Conservation (phyloP, 345 rosid species). For the Conringia planisiliqua region DNA sequence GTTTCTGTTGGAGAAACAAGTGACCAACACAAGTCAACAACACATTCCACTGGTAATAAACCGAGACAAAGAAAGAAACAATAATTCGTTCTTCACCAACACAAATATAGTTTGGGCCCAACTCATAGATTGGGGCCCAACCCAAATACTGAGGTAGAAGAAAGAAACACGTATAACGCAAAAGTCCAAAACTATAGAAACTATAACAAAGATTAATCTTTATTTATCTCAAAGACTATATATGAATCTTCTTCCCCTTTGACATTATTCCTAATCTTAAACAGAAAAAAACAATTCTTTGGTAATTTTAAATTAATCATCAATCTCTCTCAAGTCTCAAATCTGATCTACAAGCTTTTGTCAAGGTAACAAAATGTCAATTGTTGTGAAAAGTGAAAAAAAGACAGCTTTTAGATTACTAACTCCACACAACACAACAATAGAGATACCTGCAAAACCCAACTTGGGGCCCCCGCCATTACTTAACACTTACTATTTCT, state of each 20-base stretch:
- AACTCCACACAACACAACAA: slow-evolving; percentile 27
- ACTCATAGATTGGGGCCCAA: not conserved
- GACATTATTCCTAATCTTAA: not conserved
- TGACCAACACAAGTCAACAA: not conserved
- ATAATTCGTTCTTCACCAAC: not conserved
- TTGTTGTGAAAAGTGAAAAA: not conserved
- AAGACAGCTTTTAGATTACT: slow-evolving; percentile 24
- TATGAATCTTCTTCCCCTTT: not conserved
- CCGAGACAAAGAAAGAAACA: not conserved
- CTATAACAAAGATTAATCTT: not conserved
- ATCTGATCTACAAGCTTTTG: not conserved
- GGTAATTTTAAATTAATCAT: not conserved
- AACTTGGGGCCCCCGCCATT: slow-evolving; percentile 27
- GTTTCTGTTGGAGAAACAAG: too few relatives aligned
- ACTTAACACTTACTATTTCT: slow-evolving; percentile 23
- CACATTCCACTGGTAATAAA: not conserved
- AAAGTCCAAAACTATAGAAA: not conserved
- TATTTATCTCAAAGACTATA: not conserved
- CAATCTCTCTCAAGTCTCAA: not conserved
- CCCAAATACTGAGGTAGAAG: not conserved
- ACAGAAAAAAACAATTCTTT: too few relatives aligned
- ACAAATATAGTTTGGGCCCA: not conserved
- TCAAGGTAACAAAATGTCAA: slow-evolving; percentile 1
- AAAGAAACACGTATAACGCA: not conserved
- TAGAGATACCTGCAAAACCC: slow-evolving; percentile 32